Base-by-base conservation (phyloP, 495 filamentous ascomycete genomes). In the Amniculicola lignicola region DNA sequence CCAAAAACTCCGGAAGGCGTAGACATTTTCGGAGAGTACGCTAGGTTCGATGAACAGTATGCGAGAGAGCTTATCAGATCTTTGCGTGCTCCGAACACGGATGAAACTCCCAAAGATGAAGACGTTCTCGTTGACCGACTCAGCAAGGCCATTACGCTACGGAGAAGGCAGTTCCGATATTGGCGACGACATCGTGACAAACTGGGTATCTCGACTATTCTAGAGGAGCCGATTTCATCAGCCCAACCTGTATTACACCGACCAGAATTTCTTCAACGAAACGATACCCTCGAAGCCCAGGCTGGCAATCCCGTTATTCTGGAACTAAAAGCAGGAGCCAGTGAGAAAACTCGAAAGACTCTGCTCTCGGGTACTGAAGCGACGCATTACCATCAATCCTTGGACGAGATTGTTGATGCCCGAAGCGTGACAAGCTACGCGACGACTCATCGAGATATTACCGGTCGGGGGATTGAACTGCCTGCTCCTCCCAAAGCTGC, bases 91-190 rank as follows among this genome's bases (percentile, higher is more conserved):
- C 31, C 37, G 4, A 15, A 53, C 15, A 22, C 31, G 12, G 56
- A 14, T 0, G 22, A 27, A 6, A 25, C 18, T 16, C 11, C 46
- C 11, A 18, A n/a, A 12, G 48, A 53, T 5, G 40, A 57, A 21
- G 51, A 59, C 18, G 16, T 35, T 10, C 28, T 64, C 15, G 28
- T 64, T 16, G 46, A 54, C 19, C 50, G 61, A 11, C 33, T 64
- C n/a, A 49, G 44, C 28, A 55, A 45, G 21, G 61, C 61, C 1
- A 45, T 64, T 21, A 64, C 61, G 2, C 51, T 64, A 2, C 51
- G 61, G 28, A 51, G 61, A 45, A 50, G 61, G 19, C 61, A 60
- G 29, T 64, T 64, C 39, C 59, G 60, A 37, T 64, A 64, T 29
- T 64, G 61, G 61, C 28, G 45, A 21, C 51, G 61, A 27, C 61